Conservation (phyloP, 2,329 filamentous ascomycete genomes). For the Torrubiellomyces zombiae region DNA sequence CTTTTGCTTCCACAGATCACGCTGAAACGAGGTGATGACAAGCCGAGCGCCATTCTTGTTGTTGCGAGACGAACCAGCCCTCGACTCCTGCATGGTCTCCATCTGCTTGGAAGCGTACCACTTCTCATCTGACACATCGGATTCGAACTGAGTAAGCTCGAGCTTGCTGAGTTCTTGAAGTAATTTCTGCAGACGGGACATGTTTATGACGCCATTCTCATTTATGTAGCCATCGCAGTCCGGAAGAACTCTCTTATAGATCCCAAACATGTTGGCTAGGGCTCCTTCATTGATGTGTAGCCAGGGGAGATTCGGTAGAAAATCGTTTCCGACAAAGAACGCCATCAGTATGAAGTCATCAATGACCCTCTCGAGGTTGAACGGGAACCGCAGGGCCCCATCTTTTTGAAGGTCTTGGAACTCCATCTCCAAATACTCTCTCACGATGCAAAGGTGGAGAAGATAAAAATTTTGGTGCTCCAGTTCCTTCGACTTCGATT, state of each 20-base stretch:
- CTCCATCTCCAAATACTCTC: constrained; percentile 91
- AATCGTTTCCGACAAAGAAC: constrained; percentile 98
- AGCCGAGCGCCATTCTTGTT: constrained; percentile 41
- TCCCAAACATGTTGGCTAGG: constrained; percentile 87
- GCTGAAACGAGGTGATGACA: constrained; percentile 64
- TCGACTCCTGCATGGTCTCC: constrained; percentile 43
- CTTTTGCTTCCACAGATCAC: constrained; percentile 60
- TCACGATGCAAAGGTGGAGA: constrained; percentile 91
- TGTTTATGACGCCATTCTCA: constrained; percentile 81
- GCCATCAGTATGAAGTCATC: constrained; percentile 99
- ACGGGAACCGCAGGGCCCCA: constrained; percentile 56
- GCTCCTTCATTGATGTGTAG: constrained; percentile 98
- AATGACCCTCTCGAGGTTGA: constrained; percentile 90
- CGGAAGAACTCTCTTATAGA: constrained; percentile 84
- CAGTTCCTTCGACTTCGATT: constrained; percentile 84
- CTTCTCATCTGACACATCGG: constrained; percentile 70
- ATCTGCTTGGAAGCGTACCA: constrained; percentile 84
- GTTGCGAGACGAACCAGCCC: constrained; percentile 38
- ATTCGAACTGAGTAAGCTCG: constrained; percentile 84
- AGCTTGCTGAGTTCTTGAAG: constrained; percentile 75
- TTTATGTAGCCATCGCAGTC: constrained; percentile 91
- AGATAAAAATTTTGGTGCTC: constrained; percentile 99
- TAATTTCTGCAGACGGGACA: constrained; percentile 60
- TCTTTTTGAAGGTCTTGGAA: constrained; percentile 80
- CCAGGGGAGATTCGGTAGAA: constrained; percentile 88